Base-by-base conservation (phyloP, 2,329 filamentous ascomycete genomes). In the Monilinia laxa region DNA sequence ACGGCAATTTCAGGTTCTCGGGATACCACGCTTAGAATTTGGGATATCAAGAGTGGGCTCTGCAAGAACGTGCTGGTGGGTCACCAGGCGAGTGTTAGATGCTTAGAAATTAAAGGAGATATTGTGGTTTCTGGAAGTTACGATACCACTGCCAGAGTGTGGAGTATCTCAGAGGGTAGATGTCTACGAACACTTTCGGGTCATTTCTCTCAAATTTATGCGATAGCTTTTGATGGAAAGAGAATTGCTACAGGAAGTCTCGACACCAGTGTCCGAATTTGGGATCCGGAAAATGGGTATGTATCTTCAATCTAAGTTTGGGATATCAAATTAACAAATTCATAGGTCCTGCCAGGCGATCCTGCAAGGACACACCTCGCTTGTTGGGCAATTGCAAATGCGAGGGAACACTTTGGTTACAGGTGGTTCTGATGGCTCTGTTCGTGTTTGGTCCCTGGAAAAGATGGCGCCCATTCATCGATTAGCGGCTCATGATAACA, bases 181-280 rank as follows among this genome's bases (percentile, higher is more conserved):
- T 99, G 95, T 77, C 81, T 98, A 65, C 89, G 94, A 72, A 97
- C 93, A 0, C 83, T 99, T 51, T 89, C 90, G 55, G 95, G 95
- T 0, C 95, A 99, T 79, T 99, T 97, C 79, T 98, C 94, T 76
- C 95, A 99, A 77, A 99, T 99, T 67, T 99, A 99, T 77, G 95
- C 95, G 25, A 96, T 99, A 76, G 95, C 95, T 1, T 99, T 98
- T 78, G 95, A 99, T 76, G 95, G 95, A 51, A 89, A 89, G 72
- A 87, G 93, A 70, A 93, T 99, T 67, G 94, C 96, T 47, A 99
- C 95, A 12, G 95, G 95, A 62, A 97, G 93, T 78, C 81, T 99
- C 69, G 95, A 99, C 79, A 99, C 95, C 4, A 97, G 94, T 73
- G 94, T 99, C 35, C 85, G 95, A 70, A 96, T 99, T 70, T 99